Evolutionary conservation across 1,139 yeast genomes (phyloP).

Genomic region (Entelexis paramagnoliae): DNA sequence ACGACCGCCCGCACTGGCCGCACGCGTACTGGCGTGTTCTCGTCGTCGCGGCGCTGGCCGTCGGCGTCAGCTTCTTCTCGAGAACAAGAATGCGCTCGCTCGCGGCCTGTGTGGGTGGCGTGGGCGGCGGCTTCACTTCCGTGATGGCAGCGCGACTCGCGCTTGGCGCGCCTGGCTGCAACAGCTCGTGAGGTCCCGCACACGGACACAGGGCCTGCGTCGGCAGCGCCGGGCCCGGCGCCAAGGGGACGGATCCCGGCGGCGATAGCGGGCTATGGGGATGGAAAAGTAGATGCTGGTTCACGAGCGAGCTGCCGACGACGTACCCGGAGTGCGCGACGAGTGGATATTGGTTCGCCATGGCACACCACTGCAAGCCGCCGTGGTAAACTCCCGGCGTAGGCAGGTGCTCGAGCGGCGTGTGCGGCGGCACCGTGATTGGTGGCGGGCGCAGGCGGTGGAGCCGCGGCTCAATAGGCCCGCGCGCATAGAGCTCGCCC

Average conservation of each 20-base stretch:
- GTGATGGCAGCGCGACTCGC: no score
- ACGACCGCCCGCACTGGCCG: constrained; percentile 29
- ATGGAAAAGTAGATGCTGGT: not conserved
- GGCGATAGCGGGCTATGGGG: not conserved
- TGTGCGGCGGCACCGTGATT: not conserved
- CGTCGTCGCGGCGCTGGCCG: not conserved
- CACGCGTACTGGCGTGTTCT: constrained; percentile 18
- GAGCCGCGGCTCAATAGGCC: not conserved
- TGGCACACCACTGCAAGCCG: not conserved
- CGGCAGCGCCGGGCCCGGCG: no score
- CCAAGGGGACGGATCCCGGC: no score
- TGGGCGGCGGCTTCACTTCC: no score
- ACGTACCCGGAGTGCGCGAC: not conserved
- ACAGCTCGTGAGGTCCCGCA: no score
- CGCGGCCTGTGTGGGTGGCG: not conserved
- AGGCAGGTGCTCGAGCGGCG: not conserved
- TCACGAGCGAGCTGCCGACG: not conserved
- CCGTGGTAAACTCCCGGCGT: not conserved
- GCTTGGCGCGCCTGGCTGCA: no score
- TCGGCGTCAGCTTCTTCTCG: not conserved
- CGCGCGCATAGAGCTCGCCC: not conserved
- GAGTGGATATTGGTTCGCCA: not conserved
- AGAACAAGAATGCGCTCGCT: not conserved
- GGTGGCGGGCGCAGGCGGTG: not conserved
- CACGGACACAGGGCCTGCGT: no score